These are phyloP conservation scores for Wickerhamiella brachini DNA, from an alignment of 805 yeast genomes.

Conservation along the genomic window DNA sequence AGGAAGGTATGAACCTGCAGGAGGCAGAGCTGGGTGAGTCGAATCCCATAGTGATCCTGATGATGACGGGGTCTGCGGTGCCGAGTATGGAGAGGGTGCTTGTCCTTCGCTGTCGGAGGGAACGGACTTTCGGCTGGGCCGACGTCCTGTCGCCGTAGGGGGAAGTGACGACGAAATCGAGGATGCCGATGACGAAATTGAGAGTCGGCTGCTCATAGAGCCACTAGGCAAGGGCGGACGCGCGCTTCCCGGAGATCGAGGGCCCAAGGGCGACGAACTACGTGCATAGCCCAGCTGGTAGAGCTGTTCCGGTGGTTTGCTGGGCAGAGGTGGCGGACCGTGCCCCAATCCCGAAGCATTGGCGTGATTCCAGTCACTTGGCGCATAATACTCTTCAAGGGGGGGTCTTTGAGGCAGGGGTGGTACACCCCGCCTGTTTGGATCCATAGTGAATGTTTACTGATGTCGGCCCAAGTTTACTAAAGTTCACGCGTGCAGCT, in stretches of 20 bases:
- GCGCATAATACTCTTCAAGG: background rate
- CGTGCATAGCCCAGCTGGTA: background rate
- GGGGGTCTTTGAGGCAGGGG: background rate
- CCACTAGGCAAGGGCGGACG: background rate
- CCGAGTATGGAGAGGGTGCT: background rate
- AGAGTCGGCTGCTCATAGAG: background rate
- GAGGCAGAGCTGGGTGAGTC: background rate
- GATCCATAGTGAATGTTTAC: background rate
- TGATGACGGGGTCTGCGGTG: background rate
- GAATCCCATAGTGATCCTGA: background rate
- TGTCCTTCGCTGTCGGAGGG: background rate
- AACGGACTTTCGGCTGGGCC: background rate
- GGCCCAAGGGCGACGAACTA: background rate
- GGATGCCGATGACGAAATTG: background rate
- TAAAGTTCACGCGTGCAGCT: background rate
- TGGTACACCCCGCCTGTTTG: background rate
- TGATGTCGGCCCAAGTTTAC: background rate
- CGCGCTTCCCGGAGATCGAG: background rate
- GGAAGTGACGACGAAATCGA: background rate
- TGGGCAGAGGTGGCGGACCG: background rate
- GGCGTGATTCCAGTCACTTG: background rate
- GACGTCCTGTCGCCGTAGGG: no score
- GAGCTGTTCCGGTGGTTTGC: background rate
- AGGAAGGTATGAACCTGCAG: background rate
- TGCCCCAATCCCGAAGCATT: background rate